Conservation (phyloP, 495 filamentous ascomycete species). For the Aspergillus kassunensis region DNA sequence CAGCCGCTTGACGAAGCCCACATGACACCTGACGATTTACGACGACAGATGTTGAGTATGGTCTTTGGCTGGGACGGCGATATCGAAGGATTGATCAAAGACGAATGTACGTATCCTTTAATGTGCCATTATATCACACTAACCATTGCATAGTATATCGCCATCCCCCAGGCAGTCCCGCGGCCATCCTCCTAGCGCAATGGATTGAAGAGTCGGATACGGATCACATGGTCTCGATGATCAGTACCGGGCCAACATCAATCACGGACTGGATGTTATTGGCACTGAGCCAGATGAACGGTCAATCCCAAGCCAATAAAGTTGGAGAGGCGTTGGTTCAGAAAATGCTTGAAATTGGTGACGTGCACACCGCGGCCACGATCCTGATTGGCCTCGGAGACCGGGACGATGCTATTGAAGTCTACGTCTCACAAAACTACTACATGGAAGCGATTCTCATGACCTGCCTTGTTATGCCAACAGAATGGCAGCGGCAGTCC, state of each 20-base stretch:
- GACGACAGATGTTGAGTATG: slow-evolving; percentile 85
- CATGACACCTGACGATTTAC: slow-evolving; percentile 78
- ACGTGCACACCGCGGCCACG: slow-evolving; percentile 86
- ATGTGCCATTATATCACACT: not conserved
- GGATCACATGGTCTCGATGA: slow-evolving; percentile 72
- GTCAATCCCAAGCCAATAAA: slow-evolving; percentile 77
- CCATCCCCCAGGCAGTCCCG: slow-evolving; percentile 67
- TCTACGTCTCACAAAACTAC: slow-evolving; percentile 87
- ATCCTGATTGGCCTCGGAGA: slow-evolving; percentile 91
- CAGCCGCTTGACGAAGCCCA: slow-evolving; percentile 56
- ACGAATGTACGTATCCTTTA: slow-evolving; percentile 61
- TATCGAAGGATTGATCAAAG: slow-evolving; percentile 74
- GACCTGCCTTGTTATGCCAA: slow-evolving; percentile 67
- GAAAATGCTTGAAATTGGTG: slow-evolving; percentile 80
- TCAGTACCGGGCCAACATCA: slow-evolving; percentile 74
- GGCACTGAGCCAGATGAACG: slow-evolving; percentile 81
- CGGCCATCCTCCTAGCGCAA: slow-evolving; percentile 74
- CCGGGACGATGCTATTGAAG: slow-evolving; percentile 89
- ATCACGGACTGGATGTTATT: slow-evolving; percentile 96
- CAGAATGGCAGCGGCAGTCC: slow-evolving; percentile 86
- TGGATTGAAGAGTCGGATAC: slow-evolving; percentile 87
- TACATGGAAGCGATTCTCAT: slow-evolving; percentile 89
- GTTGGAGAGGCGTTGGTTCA: slow-evolving; percentile 91
- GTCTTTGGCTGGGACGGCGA: slow-evolving; percentile 96
- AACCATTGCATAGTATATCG: slow-evolving; percentile 50